Evolutionary conservation across 108 stramenopile species (phyloP), one percentile per base, ranked within the genome.

Genomic region (Hondaea fermentalgiana): DNA sequence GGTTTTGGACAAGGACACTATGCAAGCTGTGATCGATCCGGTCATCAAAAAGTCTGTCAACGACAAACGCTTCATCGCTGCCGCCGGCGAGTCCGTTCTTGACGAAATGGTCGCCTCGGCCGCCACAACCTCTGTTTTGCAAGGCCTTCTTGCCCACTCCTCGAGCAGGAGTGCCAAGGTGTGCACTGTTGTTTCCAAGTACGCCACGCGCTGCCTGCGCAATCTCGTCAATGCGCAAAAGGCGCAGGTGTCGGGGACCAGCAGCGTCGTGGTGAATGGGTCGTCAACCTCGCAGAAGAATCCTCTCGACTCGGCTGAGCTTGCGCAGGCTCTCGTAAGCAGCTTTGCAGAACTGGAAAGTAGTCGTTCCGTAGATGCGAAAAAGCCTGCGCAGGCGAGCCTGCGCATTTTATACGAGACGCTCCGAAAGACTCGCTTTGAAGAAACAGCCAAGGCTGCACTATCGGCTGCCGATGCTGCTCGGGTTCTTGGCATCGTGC

Each of bases 31-130:
- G 43, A 53, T 83, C 51, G 76, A 83, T 45, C 23, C 76, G 17
- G 23, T 83, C 51, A 53, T 83, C 25, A 47, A 25, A 21, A 83
- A 83, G 51, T 45, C 43, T 23, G 76, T 53, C n/a, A 83, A 83
- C 76, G 76, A 83, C 51, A 83, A 83, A 23, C 76, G 76, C 49
- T 83, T 83, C 51, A 83, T 83, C 28, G 76, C 76, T 25, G 45
- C 76, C n/a, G 76, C 76, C 51, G 76, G 76, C 51, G 76, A 83
- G 76, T 21, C 45, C 25, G 76, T 53, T 6, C 51, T 83, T 17
- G 76, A 83, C 49, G 51, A 47, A 53, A 83, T 83, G 76, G 76
- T 83, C 23, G 23, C 51, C 51, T 47, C 76, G 6, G 51, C 76
- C 45, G 49, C 76, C 8, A 53, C 23, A 14, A 12, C n/a, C 28